A percentile compares a stretch with the other conserved stretches of the same genome.
Conservation (phyloP, 257 asterid species). For the Jaltomata sinuosa region DNA sequence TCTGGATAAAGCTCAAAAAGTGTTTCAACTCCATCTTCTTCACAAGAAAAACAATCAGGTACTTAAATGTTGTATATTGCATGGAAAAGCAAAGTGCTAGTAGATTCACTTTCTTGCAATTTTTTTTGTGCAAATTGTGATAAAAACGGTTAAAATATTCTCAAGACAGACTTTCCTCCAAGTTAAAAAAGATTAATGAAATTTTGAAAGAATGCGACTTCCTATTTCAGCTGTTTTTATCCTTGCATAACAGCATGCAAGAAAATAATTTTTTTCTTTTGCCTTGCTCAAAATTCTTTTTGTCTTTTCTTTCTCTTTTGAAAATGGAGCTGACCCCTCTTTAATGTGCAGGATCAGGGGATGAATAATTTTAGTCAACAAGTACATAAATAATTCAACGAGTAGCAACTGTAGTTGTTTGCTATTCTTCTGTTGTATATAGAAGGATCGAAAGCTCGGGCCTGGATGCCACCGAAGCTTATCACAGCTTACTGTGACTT, state of each 20-base stretch:
- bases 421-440: neutral
- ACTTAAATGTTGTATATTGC: neutral
- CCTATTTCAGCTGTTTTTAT: neutral
- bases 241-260: neutral
- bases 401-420: neutral
- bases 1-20: conserved; percentile 5
- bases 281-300: neutral
- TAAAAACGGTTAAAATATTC: neutral
- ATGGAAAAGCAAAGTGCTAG: neutral
- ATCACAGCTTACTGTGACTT: neutral
- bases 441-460: neutral
- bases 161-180: neutral
- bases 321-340: neutral
- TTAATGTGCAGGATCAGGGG: neutral
- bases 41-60: conserved; percentile 26
- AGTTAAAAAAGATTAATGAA: neutral
- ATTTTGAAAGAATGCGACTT: neutral
- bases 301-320: neutral
- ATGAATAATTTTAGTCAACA: neutral
- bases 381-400: neutral
- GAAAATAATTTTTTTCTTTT: neutral
- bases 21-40: conserved; percentile 15
- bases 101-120: neutral
- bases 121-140: neutral
- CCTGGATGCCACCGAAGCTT: neutral